A percentile compares a stretch with the other conserved stretches of the same genome.
These are phyloP conservation scores for Mytilinidion resinicola DNA, from an alignment of 495 filamentous ascomycete species.

Conservation along the genomic window DNA sequence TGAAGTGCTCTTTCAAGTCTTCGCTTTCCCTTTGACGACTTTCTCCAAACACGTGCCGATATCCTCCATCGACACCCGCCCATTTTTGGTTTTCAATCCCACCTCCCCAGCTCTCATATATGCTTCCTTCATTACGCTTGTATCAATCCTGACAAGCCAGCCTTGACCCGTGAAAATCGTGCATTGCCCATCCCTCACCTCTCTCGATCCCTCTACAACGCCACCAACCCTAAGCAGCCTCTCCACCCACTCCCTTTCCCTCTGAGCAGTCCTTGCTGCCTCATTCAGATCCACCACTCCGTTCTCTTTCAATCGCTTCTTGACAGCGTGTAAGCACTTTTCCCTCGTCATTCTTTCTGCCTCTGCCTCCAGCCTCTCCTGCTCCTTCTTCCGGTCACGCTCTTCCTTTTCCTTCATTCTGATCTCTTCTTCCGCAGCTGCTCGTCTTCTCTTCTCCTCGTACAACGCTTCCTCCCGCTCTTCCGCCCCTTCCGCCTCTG, in stretches of 20 bases:
- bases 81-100: conserved; percentile 14
- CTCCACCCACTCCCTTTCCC: conserved; percentile 31
- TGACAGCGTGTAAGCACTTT: conserved; percentile 29
- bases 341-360: conserved; percentile 33
- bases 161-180: conserved; percentile 32
- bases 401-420: conserved; percentile 29
- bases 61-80: conserved; percentile 17
- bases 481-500: conserved; percentile 31
- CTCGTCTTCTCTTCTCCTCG: conserved; percentile 38
- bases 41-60: conserved; percentile 24
- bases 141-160: conserved; percentile 31
- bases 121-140: conserved; percentile 25
- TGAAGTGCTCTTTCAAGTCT: conserved; percentile 1
- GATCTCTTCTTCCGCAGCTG: conserved; percentile 38
- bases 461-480: conserved; percentile 37
- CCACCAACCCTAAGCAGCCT: conserved; percentile 29
- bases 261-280: conserved; percentile 25
- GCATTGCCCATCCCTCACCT: conserved; percentile 2
- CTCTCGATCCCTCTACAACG: conserved; percentile 17
- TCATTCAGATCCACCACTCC: conserved; percentile 29
- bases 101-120: conserved; percentile 24
- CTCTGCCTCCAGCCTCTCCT: conserved; percentile 29
- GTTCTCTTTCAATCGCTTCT: conserved; percentile 26
- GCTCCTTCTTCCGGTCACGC: conserved; percentile 29
- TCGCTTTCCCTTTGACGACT: conserved; percentile 15